Base-by-base conservation (phyloP, 73 alveolate species). In the Durusdinium trenchii region DNA sequence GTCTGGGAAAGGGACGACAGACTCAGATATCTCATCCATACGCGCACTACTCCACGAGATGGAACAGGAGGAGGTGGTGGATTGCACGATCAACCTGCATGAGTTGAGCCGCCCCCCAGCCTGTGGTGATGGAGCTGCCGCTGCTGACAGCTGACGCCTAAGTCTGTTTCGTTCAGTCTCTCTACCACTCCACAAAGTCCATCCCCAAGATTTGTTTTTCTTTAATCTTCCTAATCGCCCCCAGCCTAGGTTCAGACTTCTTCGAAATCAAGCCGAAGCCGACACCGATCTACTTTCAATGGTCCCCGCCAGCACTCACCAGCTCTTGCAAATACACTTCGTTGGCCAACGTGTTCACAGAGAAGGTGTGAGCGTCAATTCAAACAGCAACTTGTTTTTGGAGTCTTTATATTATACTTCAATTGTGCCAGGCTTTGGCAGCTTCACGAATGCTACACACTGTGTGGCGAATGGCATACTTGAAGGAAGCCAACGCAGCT, bases 61-160 rank as follows among this genome's bases (percentile, higher is more conserved):
- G 87, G 87, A 78, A 26, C 62, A 78, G 62, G 87, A 78, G 61
- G 87, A 78, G 6, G 62, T 78, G 43, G 87, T 78, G 45, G 87
- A 78, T 45, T 78, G 61, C 87, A 78, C 87, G 3, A 9, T 78
- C 43, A 78, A 78, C 42, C 62, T 57, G 30, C 87, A 78, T 43
- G 87, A 78, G 46, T 9, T 10, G 9, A 43, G 16, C 36, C 87
- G 61, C 16, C 62, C 87, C 30, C 87, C 87, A 28, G 87, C 87
- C 57, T 78, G 87, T 78, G 87, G 87, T 6, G 87, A 78, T 3
- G 61, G 61, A 20, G 87, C 87, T 12, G 57, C 87, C 42, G 87
- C 87, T 3, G 87, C 61, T 43, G 87, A 78, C 64, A 78, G 87
- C 42, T 6, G 28, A 12, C 23, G 64, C 62, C 87, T 46, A 38